Base-by-base conservation (phyloP, 2,329 filamentous ascomycete species). In the Ophiocordyceps camponoti-floridani region DNA sequence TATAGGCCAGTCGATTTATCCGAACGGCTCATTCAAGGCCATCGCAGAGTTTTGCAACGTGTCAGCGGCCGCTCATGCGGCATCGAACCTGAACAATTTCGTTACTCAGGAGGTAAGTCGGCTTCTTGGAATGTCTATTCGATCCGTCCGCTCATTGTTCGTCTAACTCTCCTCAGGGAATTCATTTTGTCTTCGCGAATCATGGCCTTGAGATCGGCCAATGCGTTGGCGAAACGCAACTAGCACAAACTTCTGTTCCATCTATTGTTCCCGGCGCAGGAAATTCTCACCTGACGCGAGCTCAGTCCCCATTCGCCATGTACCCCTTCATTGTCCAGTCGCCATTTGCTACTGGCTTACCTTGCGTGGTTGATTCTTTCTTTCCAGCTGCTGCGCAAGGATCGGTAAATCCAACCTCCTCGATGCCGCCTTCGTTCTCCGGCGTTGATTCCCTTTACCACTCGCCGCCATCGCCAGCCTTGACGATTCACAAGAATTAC, bases 41-140 rank as follows among this genome's bases (percentile, higher is more conserved):
- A 56, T 73, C 42, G 66, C 67, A 2, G 73, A 78, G 51, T 78
- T 69, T 46, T 67, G 65, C 44, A 71, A 77, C 47, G 59, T 64
- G 19, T 61, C 65, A 2, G 56, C 65, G 44, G 68, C 69, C 10
- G 41, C 63, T 14, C 52, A 53, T 4, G 66, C 68, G 5, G 58
- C 67, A 4, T 53, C 60, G 8, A 60, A 59, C 46, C 62, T 65
- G 41, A 51, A 50, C 14, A 48, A 49, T 19, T 47, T 51, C 7
- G 42, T 53, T 4, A 51, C 50, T 10, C 38, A 49, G 0, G 53
- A 60, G 45, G 60, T 61, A 47, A 51, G 54, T 47, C 4, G 28
- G 33, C 26, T 27, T 37, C 3, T 16, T 19, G 6, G 13, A 13
- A n/a, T 4, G 23, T 28, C 12, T 19, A 11, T n/a, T 8, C 13